phyloP scores from a whole-genome alignment of 2,329 filamentous ascomycete genomes.

The Claviceps spartinae region DNA sequence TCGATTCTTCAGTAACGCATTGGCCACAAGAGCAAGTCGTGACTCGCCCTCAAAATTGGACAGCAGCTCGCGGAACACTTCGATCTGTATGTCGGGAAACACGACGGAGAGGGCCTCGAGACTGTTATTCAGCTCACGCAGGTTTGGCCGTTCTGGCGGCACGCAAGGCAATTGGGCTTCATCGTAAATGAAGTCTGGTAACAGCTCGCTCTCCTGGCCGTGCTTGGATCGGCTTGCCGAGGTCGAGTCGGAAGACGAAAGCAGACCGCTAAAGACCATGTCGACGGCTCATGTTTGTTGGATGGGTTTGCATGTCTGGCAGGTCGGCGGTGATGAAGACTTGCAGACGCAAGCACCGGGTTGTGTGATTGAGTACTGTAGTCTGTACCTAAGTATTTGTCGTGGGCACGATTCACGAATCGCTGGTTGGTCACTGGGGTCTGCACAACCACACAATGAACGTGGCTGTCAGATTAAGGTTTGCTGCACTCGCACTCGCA shows the following conservation, averaged over 20 bases:
- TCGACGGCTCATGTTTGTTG: constrained; percentile 23
- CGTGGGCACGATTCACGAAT: not conserved
- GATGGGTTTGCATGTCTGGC: constrained; percentile 1
- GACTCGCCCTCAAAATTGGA: constrained; percentile 62
- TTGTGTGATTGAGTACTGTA: not conserved
- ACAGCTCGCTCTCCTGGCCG: constrained; percentile 15
- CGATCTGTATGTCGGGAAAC: constrained; percentile 69
- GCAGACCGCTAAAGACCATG: constrained; percentile 37
- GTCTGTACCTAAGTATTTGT: not conserved
- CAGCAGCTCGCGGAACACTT: constrained; percentile 74
- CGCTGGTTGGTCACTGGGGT: not conserved
- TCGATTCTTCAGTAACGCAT: constrained; percentile 60
- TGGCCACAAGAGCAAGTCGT: constrained; percentile 61
- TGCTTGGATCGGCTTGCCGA: constrained; percentile 19
- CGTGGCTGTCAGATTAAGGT: not conserved
- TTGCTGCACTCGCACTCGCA: too few relatives aligned
- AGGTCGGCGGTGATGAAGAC: not conserved
- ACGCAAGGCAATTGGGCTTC: constrained; percentile 38
- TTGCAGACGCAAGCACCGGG: not conserved
- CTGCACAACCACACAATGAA: not conserved
- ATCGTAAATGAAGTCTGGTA: constrained; percentile 38
- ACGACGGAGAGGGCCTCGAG: constrained; percentile 56
- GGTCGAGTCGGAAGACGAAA: constrained; percentile 28
- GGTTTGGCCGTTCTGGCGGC: constrained; percentile 42
- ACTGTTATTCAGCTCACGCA: constrained; percentile 55